Evolutionary conservation across 768 basidiomycete species (phyloP), one percentile per base, ranked within the genome.

Genomic region (Termitomyces heimii): DNA sequence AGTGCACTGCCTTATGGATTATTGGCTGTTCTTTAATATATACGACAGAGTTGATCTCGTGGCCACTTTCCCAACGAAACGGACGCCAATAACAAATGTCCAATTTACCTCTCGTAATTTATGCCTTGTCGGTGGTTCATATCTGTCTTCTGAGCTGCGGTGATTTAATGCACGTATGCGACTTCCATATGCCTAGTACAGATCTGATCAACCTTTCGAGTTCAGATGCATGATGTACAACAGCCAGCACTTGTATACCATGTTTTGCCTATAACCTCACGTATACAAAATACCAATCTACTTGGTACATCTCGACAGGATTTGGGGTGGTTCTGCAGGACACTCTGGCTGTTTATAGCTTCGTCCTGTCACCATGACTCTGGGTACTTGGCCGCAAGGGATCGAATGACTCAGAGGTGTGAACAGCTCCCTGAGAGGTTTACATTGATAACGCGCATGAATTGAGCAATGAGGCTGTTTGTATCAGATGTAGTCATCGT

Each of bases 61-160:
- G 2, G 81, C 91, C 2, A 95, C 95, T 0, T 97, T 94, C 69
- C 90, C 91, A 7, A 99, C 97, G 31, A 99, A 98, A 76, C 82
- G 94, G 54, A 98, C 97, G 28, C 95, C 97, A 1, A 82, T 98
- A 62, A 83, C 84, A 26, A 89, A 95, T 65, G 86, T 94, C 10
- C 92, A 97, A 63, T 97, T 98, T 66, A 98, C 97, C 9, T 84
- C 94, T 29, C 83, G 96, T 14, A 99, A 99, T 71, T 79, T 99
- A 34, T 95, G 93, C 70, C 73, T 98, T 55, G 92, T 89, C 45
- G 88, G 89, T 18, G 96, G 96, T 5, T 79, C 78, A 43, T 88
- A 86, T 67, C 73, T 84, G 42, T 74, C 87, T 22, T 77, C 83
- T 0, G 88, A 88, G 56, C 68, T 73, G 52, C 75, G 82, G 69